Percentiles rank a stretch among this genome's conserved stretches.
Evolutionary conservation across 225 moss, liverwort and hornwort species (phyloP).

Genomic region (Lunularia cruciata): DNA sequence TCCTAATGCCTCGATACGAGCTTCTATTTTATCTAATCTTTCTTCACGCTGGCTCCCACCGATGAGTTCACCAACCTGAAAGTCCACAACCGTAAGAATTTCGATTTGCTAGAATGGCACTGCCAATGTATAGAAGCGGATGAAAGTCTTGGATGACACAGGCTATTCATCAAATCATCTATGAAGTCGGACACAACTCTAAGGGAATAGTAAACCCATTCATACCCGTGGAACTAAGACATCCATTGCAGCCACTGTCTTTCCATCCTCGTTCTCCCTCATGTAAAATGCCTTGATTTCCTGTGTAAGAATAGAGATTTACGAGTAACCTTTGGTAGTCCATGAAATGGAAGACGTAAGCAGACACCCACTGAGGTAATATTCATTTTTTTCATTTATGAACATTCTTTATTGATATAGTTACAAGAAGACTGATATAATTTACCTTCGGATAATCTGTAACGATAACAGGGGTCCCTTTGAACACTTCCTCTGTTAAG

Average conservation of each 20-base stretch:
- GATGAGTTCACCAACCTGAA: constrained; percentile 83
- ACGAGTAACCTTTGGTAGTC: too few species aligned
- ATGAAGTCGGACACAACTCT: neutral
- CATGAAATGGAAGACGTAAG: too few species aligned
- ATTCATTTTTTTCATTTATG: too few species aligned
- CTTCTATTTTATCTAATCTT: constrained; percentile 72
- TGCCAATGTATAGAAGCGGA: too few species aligned
- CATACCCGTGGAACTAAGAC: constrained; percentile 85
- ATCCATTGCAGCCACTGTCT: constrained; percentile 98
- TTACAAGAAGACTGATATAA: neutral
- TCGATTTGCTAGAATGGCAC: too few species aligned
- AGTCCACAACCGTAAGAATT: neutral
- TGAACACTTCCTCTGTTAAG: constrained; percentile 86
- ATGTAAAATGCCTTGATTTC: constrained; percentile 98
- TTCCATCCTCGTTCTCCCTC: constrained; percentile 95
- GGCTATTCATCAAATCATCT: too few species aligned
- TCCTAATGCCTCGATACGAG: constrained; percentile 82
- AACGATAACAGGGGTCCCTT: constrained; percentile 80
- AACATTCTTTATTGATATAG: too few species aligned
- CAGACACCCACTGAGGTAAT: too few species aligned
- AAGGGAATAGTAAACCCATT: too few species aligned
- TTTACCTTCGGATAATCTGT: constrained; percentile 95
- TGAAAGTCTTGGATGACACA: too few species aligned
- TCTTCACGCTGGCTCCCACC: constrained; percentile 98
- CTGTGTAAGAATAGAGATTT: constrained; percentile 41